Conservation (phyloP, 495 filamentous ascomycete genomes). For the Aspergillus bertholletiae region DNA sequence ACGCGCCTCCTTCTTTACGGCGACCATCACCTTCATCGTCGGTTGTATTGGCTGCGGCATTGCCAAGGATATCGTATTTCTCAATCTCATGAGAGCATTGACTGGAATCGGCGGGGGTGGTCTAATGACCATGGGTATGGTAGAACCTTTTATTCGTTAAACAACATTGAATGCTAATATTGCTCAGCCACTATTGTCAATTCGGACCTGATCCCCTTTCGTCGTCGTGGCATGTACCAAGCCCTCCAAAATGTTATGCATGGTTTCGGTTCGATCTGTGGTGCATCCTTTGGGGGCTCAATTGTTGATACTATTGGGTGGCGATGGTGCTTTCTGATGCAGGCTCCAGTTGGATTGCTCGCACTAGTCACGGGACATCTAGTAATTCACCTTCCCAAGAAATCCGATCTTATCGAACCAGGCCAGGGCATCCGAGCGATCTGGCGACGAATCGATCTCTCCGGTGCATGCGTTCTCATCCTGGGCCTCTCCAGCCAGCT, state of each 20-base stretch:
- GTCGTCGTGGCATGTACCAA: conserved; percentile 63
- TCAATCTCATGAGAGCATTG: conserved; percentile 77
- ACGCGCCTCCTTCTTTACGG: conserved; percentile 37
- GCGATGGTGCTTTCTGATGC: conserved; percentile 54
- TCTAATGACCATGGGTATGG: conserved; percentile 58
- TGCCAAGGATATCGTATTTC: conserved; percentile 51
- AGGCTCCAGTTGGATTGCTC: conserved; percentile 48
- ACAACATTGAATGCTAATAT: neutral
- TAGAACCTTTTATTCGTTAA: neutral
- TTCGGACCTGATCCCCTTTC: conserved; percentile 62
- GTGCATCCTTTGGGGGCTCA: conserved; percentile 62
- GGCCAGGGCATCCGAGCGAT: conserved; percentile 30
- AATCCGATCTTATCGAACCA: conserved; percentile 14
- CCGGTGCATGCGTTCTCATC: conserved; percentile 52
- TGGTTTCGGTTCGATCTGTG: conserved; percentile 63
- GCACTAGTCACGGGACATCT: conserved; percentile 52
- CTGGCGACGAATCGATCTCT: conserved; percentile 55
- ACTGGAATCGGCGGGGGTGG: conserved; percentile 64
- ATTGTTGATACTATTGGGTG: conserved; percentile 65
- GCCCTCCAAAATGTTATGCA: conserved; percentile 59
- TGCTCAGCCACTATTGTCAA: conserved; percentile 58
- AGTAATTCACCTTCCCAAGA: conserved; percentile 44
- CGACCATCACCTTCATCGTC: conserved; percentile 40
- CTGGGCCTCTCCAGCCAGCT: conserved; percentile 55
- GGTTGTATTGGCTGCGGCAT: conserved; percentile 47